Base-by-base conservation (phyloP, 495 filamentous ascomycete species). In the Cercophora newfieldiana region DNA sequence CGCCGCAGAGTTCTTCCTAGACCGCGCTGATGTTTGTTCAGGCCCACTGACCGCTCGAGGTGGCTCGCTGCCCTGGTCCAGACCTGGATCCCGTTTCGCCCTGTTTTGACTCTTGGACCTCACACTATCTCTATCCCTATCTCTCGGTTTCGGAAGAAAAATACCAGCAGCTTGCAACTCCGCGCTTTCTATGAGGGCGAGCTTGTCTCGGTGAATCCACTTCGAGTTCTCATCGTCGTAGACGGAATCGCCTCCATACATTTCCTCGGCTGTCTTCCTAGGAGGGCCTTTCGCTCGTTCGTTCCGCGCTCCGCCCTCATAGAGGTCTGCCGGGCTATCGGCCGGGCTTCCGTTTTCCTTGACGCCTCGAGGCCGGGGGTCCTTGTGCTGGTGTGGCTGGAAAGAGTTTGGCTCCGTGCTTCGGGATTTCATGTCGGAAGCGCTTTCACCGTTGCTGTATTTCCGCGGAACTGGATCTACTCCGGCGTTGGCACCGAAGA, bases 191-290 rank as follows among this genome's bases (percentile, higher is more conserved):
- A 99, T 99, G 73, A 87, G 85, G 31, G 92, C 94, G 54, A 99
- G 78, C 78, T 98, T 99, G 77, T 99, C 95, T 24, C 95, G 85
- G 74, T 99, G 94, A 64, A 99, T 98, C 95, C 95, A 98, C 74
- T 89, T 87, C 55, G 89, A 89, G 67, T 83, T 81, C 47, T 91
- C 88, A 29, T 82, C 79, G 51, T 86, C 66, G 10, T 60, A 63
- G 1, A 37, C 55, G 31, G 29, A n/a, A 24, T 22, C 7, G 7
- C 58, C 58, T 21, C 61, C 51, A 21, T 33, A 24, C 25, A 48
- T 29, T 18, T 69, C 70, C n/a, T 50, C 50, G 2, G 57, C 61
- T 7, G 58, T 57, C 25, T 58, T 70, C 55, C 64, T 68, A 25
- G 31, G 56, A 1, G 66, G n/a, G 0, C 68, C 69, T 26, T 68